Conservation (phyloP, 176 grass and related monocot species). For the Dendrocalamus sinicus region DNA sequence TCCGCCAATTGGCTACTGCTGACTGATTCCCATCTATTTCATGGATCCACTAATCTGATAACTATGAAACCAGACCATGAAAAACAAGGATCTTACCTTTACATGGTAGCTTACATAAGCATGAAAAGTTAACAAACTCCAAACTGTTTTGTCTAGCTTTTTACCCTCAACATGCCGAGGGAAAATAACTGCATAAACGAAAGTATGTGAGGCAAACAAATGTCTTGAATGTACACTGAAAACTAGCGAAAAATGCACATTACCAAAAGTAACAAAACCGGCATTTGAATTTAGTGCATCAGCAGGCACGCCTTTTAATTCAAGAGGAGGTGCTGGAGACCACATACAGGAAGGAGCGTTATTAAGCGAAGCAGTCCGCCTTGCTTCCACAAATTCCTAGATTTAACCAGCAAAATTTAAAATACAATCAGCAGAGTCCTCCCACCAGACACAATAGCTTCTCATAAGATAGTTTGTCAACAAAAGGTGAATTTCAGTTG, state of each 20-base stretch:
- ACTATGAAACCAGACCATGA: constrained; percentile 28
- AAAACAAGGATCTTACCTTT: constrained; percentile 63
- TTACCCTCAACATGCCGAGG: constrained; percentile 91
- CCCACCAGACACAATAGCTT: constrained; percentile 1
- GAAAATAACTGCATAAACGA: constrained; percentile 76
- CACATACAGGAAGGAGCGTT: constrained; percentile 95
- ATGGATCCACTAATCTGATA: constrained; percentile 10
- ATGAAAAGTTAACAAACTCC: constrained; percentile 99
- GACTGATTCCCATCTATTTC: constrained; percentile 21
- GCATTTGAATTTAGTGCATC: constrained; percentile 90
- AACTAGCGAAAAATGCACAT: constrained; percentile 36
- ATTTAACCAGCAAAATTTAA: constrained; percentile 18
- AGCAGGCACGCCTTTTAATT: constrained; percentile 80
- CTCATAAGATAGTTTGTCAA: constrained; percentile 7
- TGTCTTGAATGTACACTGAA: constrained; percentile 22
- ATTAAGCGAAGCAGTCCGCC: constrained; percentile 78
- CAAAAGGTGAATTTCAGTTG: not conserved
- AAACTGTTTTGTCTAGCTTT: constrained; percentile 94
- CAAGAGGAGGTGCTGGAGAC: constrained; percentile 80
- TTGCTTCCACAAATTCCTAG: constrained; percentile 99
- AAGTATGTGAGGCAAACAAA: constrained; percentile 39
- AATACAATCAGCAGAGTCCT: not conserved
- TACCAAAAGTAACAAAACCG: constrained; percentile 99
- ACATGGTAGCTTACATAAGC: constrained; percentile 99
- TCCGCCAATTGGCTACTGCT: not conserved